Conservation (phyloP, 1,284 basidiomycete species). For the Rhodotorula sp. region DNA sequence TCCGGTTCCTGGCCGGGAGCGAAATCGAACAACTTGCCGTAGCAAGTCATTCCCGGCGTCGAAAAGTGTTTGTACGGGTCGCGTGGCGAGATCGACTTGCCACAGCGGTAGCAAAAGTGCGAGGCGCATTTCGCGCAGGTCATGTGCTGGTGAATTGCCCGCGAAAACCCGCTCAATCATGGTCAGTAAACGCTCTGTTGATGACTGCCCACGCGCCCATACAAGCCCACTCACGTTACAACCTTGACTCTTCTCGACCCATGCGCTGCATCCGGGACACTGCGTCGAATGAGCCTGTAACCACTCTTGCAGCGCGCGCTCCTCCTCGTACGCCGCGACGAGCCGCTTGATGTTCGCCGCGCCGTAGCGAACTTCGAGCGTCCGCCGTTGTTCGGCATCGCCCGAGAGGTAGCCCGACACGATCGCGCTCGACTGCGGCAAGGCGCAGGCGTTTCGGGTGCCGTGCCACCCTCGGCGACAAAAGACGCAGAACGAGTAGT, state of each 20-base stretch:
- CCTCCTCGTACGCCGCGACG: slow-evolving; percentile 62
- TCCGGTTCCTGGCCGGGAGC: slow-evolving; percentile 21
- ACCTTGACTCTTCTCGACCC: slow-evolving; percentile 68
- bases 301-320: slow-evolving; percentile 65
- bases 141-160: slow-evolving; percentile 57
- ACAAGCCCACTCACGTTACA: slow-evolving; percentile 55
- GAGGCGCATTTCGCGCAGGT: slow-evolving; percentile 64
- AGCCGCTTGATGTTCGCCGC: slow-evolving; percentile 58
- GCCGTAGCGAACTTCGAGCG: slow-evolving; percentile 65
- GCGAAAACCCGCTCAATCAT: slow-evolving; percentile 4
- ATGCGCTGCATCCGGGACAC: slow-evolving; percentile 62
- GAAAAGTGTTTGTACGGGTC: slow-evolving; percentile 68
- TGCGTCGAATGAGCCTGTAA: slow-evolving; percentile 60
- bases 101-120: slow-evolving; percentile 73
- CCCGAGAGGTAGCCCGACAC: slow-evolving; percentile 63
- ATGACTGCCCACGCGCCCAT: not conserved
- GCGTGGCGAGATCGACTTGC: slow-evolving; percentile 35
- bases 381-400: slow-evolving; percentile 54
- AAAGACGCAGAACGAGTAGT: slow-evolving; percentile 52
- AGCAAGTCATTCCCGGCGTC: slow-evolving; percentile 29
- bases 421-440: slow-evolving; percentile 61
- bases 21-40: slow-evolving; percentile 42
- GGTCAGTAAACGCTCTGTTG: slow-evolving; percentile 11
- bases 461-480: slow-evolving; percentile 78
- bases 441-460: slow-evolving; percentile 62